Percentiles rank a stretch among this genome's conserved stretches.
Conservation (phyloP, 1,139 yeast species). For the Scheffersomyces insectosa region DNA sequence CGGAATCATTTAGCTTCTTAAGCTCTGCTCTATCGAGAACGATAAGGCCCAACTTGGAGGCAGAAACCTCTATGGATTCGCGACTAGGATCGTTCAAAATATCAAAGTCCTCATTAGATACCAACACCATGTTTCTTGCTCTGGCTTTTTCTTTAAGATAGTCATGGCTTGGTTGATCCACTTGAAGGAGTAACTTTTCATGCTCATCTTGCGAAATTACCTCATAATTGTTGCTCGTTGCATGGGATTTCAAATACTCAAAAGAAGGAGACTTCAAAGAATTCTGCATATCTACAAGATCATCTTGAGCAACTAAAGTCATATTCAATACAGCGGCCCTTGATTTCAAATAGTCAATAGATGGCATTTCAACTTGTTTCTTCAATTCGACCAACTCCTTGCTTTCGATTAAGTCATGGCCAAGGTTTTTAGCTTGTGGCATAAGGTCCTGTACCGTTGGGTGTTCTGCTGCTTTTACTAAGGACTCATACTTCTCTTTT, state of each 20-base stretch:
- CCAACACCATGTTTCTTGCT: slow-evolving; percentile 25
- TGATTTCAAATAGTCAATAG: slow-evolving; percentile 19
- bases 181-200: slow-evolving; percentile 12
- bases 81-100: slow-evolving; percentile 20
- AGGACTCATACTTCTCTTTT: slow-evolving; percentile 1
- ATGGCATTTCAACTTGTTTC: slow-evolving; percentile 20
- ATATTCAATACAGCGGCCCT: slow-evolving; percentile 13
- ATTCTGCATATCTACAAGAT: slow-evolving; percentile 12
- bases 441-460: slow-evolving; percentile 11
- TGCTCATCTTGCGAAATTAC: slow-evolving; percentile 30
- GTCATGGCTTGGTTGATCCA: slow-evolving; percentile 20
- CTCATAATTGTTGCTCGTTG: slow-evolving; percentile 18
- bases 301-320: slow-evolving; percentile 8
- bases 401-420: slow-evolving; percentile 5
- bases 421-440: slow-evolving; percentile 6
- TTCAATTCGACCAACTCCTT: slow-evolving; percentile 4
- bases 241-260: slow-evolving; percentile 17
- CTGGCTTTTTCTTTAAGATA: slow-evolving; percentile 20
- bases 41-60: slow-evolving; percentile 17
- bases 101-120: slow-evolving; percentile 23
- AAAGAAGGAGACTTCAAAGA: slow-evolving; percentile 21
- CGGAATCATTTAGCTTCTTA: slow-evolving; percentile 11
- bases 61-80: slow-evolving; percentile 13
- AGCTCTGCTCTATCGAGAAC: slow-evolving; percentile 14
- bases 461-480: slow-evolving; percentile 3